These are phyloP conservation scores for Sequoiadendron giganteum DNA, from an alignment of 75 land plant species.

Conservation along the genomic window DNA sequence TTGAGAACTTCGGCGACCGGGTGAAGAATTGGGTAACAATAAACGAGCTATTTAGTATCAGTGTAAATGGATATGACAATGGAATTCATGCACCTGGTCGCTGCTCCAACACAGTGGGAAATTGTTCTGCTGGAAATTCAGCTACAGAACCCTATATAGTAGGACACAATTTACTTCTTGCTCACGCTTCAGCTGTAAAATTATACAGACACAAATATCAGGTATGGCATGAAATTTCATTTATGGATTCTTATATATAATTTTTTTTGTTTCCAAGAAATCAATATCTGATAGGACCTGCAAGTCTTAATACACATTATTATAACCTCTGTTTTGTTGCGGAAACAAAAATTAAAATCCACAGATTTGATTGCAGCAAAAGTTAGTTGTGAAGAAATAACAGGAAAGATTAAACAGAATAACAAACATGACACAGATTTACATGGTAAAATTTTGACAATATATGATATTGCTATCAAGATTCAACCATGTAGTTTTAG, in stretches of 20 bases:
- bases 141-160: conserved; percentile 17
- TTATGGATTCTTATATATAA: neutral
- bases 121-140: conserved; percentile 20
- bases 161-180: conserved; percentile 10
- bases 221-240: neutral
- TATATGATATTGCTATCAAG: too few relatives aligned
- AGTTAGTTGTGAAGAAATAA: too few relatives aligned
- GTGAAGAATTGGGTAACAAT: conserved; percentile 73
- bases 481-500: too few relatives aligned
- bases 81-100: neutral
- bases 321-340: too few relatives aligned
- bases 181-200: conserved; percentile 17
- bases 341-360: too few relatives aligned
- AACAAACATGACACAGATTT: too few relatives aligned
- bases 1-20: conserved; percentile 59
- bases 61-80: neutral
- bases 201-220: conserved; percentile 29
- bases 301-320: too few relatives aligned
- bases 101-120: conserved; percentile 1
- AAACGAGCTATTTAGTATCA: conserved; percentile 37
- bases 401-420: too few relatives aligned
- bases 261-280: conserved; percentile 9
- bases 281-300: too few relatives aligned
- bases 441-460: too few relatives aligned
- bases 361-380: too few relatives aligned